Percentiles rank a stretch among this genome's conserved stretches.
Evolutionary conservation across 768 basidiomycete species (phyloP).

Genomic region (Amylocystis lapponica): DNA sequence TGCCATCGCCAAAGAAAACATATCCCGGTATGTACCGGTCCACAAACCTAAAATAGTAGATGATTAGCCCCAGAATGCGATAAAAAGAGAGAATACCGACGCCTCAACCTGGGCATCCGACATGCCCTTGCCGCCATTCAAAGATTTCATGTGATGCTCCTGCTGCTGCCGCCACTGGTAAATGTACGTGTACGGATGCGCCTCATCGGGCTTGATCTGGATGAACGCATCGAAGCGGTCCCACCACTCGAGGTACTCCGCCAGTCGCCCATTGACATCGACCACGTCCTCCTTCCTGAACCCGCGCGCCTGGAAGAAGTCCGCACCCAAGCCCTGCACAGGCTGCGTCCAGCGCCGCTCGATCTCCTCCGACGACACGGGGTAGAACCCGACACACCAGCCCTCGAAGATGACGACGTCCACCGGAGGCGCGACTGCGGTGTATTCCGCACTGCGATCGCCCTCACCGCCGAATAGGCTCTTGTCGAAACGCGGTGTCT

Average conservation of each 20-base stretch:
- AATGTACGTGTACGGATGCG: conserved; percentile 44
- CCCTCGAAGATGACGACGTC: conserved; percentile 93
- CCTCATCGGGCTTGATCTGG: conserved; percentile 42
- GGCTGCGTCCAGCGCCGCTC: conserved; percentile 43
- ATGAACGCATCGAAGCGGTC: conserved; percentile 65
- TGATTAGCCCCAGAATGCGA: not conserved
- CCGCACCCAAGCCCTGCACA: conserved; percentile 25
- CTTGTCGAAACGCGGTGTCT: conserved; percentile 86
- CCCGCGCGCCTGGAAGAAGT: conserved; percentile 28
- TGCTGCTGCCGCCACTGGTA: conserved; percentile 90
- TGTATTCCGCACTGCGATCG: conserved; percentile 57
- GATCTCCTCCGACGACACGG: conserved; percentile 47
- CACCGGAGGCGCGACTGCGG: conserved; percentile 41
- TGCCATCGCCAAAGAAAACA: conserved; percentile 72
- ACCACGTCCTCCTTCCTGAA: conserved; percentile 49
- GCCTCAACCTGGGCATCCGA: conserved; percentile 68
- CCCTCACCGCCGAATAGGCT: conserved; percentile 75
- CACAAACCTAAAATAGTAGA: conserved; percentile 64
- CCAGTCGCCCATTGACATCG: conserved; percentile 58
- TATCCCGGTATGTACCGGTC: conserved; percentile 95
- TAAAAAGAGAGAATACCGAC: conserved; percentile 15
- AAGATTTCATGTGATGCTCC: conserved; percentile 82
- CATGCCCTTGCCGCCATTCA: conserved; percentile 88
- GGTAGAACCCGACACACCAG: conserved; percentile 89
- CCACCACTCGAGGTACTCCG: conserved; percentile 65